phyloP scores from a whole-genome alignment of 306 rosid species.

The Pachyrhizus erosus region DNA sequence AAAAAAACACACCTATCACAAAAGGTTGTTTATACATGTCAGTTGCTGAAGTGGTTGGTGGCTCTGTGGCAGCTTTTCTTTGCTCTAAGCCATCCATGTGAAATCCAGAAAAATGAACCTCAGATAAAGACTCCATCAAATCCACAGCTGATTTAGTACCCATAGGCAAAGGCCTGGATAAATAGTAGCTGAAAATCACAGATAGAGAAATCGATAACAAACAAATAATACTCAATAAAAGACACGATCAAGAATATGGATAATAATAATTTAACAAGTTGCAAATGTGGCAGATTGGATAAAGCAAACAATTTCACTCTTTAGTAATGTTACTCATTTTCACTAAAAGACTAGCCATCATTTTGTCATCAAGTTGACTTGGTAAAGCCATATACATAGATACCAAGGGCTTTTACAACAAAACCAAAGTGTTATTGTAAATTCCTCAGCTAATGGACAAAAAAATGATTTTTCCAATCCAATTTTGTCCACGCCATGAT shows the following conservation, averaged over 20 bases:
- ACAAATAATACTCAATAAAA: not conserved
- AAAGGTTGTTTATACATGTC: conserved; percentile 81
- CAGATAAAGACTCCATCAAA: conserved; percentile 75
- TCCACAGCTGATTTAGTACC: conserved; percentile 67
- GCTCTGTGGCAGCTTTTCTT: conserved; percentile 54
- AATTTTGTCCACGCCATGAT: not conserved
- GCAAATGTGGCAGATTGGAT: conserved; percentile 25
- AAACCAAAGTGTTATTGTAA: not conserved
- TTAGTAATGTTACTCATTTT: not conserved
- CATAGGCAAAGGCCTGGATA: conserved; percentile 57
- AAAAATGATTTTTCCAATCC: not conserved
- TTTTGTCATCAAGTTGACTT: not conserved
- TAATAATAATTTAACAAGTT: not conserved
- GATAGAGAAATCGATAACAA: not conserved
- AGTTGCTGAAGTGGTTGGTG: conserved; percentile 63
- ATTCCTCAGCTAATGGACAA: not conserved
- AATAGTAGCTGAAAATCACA: not conserved
- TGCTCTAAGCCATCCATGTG: conserved; percentile 71
- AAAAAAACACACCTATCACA: conserved; percentile 74
- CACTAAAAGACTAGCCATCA: not conserved
- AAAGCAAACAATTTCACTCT: conserved; percentile 1
- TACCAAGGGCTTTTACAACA: too few relatives aligned
- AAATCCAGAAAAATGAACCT: conserved; percentile 90
- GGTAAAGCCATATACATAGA: not conserved
- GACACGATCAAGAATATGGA: conserved; percentile 1